Conservation (phyloP, 2,329 filamentous ascomycete species). For the Penicillium sp. region DNA sequence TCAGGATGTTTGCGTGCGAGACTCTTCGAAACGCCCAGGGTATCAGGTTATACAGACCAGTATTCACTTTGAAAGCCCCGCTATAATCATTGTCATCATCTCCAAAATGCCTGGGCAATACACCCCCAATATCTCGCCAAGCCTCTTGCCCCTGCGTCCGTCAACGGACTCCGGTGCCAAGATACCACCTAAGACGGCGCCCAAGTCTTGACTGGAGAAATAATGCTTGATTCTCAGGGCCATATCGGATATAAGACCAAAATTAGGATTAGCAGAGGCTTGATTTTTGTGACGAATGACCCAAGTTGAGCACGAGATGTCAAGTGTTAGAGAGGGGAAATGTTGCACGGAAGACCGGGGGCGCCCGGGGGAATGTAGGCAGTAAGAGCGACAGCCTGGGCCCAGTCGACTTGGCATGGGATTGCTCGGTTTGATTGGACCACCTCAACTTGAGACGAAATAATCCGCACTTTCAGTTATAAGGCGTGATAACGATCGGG, state of each 20-base stretch:
- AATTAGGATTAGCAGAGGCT: background rate
- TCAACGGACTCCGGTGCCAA: conserved; percentile 23
- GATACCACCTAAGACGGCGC: conserved; percentile 22
- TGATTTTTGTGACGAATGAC: background rate
- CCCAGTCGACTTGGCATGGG: conserved; percentile 1
- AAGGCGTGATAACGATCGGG: background rate
- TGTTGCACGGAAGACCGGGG: conserved; percentile 13
- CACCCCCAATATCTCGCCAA: conserved; percentile 10
- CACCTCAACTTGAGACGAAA: background rate
- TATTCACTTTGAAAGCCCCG: too few relatives aligned
- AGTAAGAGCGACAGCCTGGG: too few relatives aligned
- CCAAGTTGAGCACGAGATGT: background rate
- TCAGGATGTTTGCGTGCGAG: background rate
- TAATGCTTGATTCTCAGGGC: conserved; percentile 1
- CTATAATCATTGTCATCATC: too few relatives aligned
- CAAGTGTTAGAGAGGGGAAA: conserved; percentile 7
- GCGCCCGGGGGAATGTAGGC: background rate
- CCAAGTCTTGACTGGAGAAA: conserved; percentile 8
- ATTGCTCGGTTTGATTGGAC: conserved; percentile 2
- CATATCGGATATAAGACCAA: background rate
- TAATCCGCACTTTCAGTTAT: background rate
- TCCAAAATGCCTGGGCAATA: too few relatives aligned
- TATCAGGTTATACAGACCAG: too few relatives aligned
- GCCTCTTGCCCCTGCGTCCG: conserved; percentile 7
- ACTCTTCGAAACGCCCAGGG: too few relatives aligned